Evolutionary conservation across 1,139 yeast genomes (phyloP), one percentile per base, ranked within the genome.

Genomic region (Yamadazyma blattariae): DNA sequence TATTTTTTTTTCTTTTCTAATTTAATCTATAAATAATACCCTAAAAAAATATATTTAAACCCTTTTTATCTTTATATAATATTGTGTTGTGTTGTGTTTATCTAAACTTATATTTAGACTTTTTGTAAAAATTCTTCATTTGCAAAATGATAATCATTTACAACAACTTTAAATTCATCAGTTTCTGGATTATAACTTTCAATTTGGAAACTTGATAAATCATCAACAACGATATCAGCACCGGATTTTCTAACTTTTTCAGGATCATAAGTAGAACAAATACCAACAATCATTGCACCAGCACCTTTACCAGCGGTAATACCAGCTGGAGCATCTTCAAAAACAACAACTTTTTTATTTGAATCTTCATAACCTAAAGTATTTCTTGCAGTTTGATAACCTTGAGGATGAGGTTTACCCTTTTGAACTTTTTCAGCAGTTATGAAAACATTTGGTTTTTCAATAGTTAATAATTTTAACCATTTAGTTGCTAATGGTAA

Each of bases 261-360:
- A 25, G 86, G 75, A 45, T 73, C 78, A 57, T 83, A 85, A 35
- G 94, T 82, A 40, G 92, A 82, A 47, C 92, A 86, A 60, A 86
- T 79, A 54, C 95, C 95, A 49, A 86, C 77, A 44, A 85, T 82
- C 57, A 75, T 72, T 54, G 94, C 90, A 48, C 94, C 95, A 22
- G 94, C 87, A 47, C 77, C 86, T 56, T 82, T 78, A 61, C 95
- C 95, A 32, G 95, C 92, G 44, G 75, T 67, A 47, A 86, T 81
- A 57, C 95, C 95, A 33, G 90, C 92, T 34, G 92, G 92, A 33
- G 95, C 94, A 56, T 85, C 95, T 64, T 85, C 95, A 54, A 84
- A 84, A 18, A 86, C 95, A 32, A 84, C 77, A 45, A 74, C 82
- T 56, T 69, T 70, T 54, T 71, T 69, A 51, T 46, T 44, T 12